Percentiles rank a stretch among this genome's conserved stretches.
These are phyloP conservation scores for Xylaria castorea DNA, from an alignment of 495 filamentous ascomycete genomes.

Conservation along the genomic window DNA sequence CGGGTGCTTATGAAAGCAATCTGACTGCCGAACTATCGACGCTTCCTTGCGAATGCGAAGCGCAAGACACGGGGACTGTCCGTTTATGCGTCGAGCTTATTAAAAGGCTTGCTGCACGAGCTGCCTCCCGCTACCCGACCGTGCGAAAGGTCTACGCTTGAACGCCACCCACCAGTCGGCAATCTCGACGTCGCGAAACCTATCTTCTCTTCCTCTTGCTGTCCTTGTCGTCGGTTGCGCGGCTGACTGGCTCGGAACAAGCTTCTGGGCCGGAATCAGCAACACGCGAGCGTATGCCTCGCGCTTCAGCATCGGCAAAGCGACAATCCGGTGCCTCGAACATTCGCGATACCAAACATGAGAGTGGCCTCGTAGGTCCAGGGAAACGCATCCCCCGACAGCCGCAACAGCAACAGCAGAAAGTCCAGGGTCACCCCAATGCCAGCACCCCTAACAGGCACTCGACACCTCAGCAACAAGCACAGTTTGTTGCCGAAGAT, in stretches of 20 bases:
- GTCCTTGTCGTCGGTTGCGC: constrained; percentile 35
- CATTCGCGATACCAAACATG: constrained; percentile 79
- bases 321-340: constrained; percentile 68
- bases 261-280: constrained; percentile 56
- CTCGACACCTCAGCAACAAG: constrained; percentile 33
- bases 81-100: constrained; percentile 12
- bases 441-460: constrained; percentile 50
- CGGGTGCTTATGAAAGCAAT: constrained; percentile 10
- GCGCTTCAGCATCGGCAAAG: constrained; percentile 69
- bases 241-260: constrained; percentile 57
- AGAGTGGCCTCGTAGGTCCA: constrained; percentile 85
- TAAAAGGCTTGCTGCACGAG: constrained; percentile 5
- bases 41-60: constrained; percentile 20
- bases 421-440: constrained; percentile 59
- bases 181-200: neutral
- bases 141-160: neutral
- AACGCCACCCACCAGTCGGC: constrained; percentile 12
- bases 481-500: constrained; percentile 53
- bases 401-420: constrained; percentile 67
- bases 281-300: constrained; percentile 69
- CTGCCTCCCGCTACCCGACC: constrained; percentile 18
- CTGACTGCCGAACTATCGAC: constrained; percentile 14
- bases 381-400: constrained; percentile 77
- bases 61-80: neutral
- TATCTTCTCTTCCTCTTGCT: neutral